Evolutionary conservation across 2,329 filamentous ascomycete genomes (phyloP), one percentile per base, ranked within the genome.

Genomic region (Neonectria punicea): DNA sequence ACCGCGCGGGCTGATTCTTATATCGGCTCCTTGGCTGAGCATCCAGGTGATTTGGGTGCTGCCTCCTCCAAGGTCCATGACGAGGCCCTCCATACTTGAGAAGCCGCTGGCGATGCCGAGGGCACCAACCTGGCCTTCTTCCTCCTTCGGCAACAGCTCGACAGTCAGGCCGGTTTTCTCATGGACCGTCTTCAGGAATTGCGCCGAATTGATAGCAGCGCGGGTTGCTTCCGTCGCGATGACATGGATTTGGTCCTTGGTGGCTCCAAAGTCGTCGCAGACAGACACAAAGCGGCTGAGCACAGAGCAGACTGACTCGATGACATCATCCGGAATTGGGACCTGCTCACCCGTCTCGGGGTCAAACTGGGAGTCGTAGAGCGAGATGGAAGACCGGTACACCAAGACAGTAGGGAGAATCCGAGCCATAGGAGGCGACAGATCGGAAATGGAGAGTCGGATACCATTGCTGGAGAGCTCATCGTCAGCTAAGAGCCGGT

Each of bases 51-150:
- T 84, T 75, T 93, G 90, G 28, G 88, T 90, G 71, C 87, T 90
- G 3, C 90, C 90, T 18, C 90, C 90, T 16, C 90, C 90, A 2
- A 93, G 80, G 78, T 93, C 90, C 90, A 93, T 92, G 18, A 91
- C 88, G 25, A 93, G 77, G 0, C 90, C 90, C 51, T 83, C 83
- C n/a, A 92, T 84, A 34, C 80, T 77, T 2, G 82, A 82, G 67
- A 91, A 86, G 32, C 87, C 89, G 72, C 88, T 91, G 2, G 89
- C 90, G 18, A 92, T 86, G 0, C 90, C 90, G 72, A 90, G 76
- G 0, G 90, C 90, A 0, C 90, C 90, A 10, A 92, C 82, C 46
- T 84, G 80, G 0, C 90, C 90, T 73, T 93, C 90, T 20, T 89
- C 87, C 68, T 90, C 88, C 71, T 92, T 92, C 0, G 85, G 81